Evolutionary conservation across 805 yeast species (phyloP), one percentile per base, ranked within the genome.

Genomic region (Yarrowia sp.): DNA sequence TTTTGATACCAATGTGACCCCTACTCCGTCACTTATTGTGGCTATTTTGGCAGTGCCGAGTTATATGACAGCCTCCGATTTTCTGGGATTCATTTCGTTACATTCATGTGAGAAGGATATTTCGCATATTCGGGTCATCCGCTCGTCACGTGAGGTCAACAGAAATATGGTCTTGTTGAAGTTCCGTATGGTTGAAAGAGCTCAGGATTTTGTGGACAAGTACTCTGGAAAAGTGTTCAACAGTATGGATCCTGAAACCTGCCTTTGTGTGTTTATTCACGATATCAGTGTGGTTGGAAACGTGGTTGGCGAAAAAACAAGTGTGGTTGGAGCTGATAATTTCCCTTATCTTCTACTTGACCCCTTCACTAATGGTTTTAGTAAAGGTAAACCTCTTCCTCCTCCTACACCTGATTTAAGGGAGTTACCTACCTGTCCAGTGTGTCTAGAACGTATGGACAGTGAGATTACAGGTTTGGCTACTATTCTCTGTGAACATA

Each of bases 401-500:
- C 71, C 75, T 47, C 70, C 71, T 11, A 70, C 73, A 48, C 39
- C 69, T 32, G 51, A 71, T 15, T 71, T 77, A 4, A 75, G 81
- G 8, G 97, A 92, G 73, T 78, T 92, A 35, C 97, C 98, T 0
- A 89, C 95, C 0, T 92, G 98, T 72, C 97, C 97, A 0, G 97
- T 92, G 0, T 92, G 98, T 72, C 77, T 92, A 15, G 98, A 92
- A 70, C 79, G 96, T 66, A 86, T 92, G 87, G 98, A 92, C 72
- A 80, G 92, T 1, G 84, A 83, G 22, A 79, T 88, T 4, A 86
- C 96, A 0, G 98, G 98, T 0, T 78, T 92, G 10, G 76, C 91
- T 6, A 92, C 97, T 0, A 92, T 90, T 38, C 92, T 95, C 1
- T 92, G 97, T 68, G 97, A 90, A 73, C 98, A 92, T 73, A 90